Conservation (phyloP, 176 grass and related monocot genomes). For the Typha latifolia region DNA sequence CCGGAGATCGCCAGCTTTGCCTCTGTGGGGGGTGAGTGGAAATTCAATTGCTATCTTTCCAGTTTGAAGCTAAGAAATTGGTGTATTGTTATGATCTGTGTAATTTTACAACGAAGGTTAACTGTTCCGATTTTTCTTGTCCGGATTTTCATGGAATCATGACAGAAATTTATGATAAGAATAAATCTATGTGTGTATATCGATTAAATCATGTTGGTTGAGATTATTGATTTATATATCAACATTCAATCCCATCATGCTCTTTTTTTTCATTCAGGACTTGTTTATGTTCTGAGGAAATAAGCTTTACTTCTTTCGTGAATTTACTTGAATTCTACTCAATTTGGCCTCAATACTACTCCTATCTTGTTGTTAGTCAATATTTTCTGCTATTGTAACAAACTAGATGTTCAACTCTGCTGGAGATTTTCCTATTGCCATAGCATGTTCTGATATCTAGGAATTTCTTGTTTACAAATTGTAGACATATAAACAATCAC, state of each 20-base stretch:
- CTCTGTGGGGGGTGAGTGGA: conserved; percentile 58
- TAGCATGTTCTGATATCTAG: neutral
- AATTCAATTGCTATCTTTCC: neutral
- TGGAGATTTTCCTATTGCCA: neutral
- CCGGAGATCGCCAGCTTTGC: conserved; percentile 41
- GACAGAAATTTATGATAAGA: neutral
- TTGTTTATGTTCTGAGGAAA: neutral
- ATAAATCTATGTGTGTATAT: neutral
- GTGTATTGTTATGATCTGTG: neutral
- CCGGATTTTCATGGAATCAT: neutral
- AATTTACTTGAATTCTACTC: too few relatives aligned
- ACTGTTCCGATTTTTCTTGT: neutral
- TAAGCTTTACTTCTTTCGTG: too few relatives aligned
- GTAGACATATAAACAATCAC: neutral
- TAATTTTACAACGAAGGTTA: neutral
- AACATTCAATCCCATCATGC: too few relatives aligned
- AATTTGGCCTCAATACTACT: too few relatives aligned
- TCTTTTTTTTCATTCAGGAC: too few relatives aligned
- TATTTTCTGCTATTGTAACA: too few relatives aligned
- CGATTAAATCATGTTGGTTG: neutral
- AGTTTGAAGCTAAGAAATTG: neutral
- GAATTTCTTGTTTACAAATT: neutral
- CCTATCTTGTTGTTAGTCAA: too few relatives aligned
- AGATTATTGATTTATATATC: neutral
- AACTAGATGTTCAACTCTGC: neutral